Evolutionary conservation across 148 eudicot genomes (phyloP).

Genomic region (Suaeda aralocaspica): DNA sequence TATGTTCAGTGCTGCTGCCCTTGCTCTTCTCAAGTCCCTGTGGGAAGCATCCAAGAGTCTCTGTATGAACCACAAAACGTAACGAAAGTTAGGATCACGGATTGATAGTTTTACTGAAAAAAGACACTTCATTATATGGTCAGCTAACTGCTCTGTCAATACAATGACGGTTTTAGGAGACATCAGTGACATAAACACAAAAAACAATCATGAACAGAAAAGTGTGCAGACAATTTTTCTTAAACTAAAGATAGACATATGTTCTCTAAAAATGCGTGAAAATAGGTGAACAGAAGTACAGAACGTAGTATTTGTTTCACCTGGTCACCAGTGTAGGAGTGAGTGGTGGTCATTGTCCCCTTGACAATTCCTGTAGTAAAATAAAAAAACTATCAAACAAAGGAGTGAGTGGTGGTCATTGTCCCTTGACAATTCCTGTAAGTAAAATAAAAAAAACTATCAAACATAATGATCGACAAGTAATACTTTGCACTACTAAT

Average conservation of each 20-base stretch:
- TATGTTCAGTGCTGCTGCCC: conserved; percentile 98
- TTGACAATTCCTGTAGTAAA: conserved; percentile 79
- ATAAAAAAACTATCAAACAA: too few relatives aligned
- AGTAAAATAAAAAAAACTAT: conserved; percentile 3
- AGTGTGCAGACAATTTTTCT: background rate
- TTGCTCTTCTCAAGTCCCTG: conserved; percentile 94
- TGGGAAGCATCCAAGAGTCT: conserved; percentile 96
- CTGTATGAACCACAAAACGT: conserved; percentile 32
- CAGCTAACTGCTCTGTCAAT: background rate
- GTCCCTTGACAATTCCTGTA: too few relatives aligned
- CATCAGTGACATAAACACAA: background rate
- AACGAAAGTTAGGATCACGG: background rate
- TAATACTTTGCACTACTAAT: background rate
- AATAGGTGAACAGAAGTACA: too few relatives aligned
- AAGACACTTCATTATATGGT: background rate
- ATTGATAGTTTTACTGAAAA: background rate
- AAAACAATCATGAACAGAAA: background rate
- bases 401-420: too few relatives aligned
- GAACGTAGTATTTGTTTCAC: conserved; percentile 33
- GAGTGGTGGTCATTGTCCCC: conserved; percentile 99
- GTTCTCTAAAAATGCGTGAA: background rate
- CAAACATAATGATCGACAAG: background rate
- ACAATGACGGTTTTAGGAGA: background rate
- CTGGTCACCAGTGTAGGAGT: conserved; percentile 99
- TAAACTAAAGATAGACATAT: background rate